These are phyloP conservation scores for Phytophthora pistaciae DNA, from an alignment of 352 stramenopile genomes.

Conservation along the genomic window DNA sequence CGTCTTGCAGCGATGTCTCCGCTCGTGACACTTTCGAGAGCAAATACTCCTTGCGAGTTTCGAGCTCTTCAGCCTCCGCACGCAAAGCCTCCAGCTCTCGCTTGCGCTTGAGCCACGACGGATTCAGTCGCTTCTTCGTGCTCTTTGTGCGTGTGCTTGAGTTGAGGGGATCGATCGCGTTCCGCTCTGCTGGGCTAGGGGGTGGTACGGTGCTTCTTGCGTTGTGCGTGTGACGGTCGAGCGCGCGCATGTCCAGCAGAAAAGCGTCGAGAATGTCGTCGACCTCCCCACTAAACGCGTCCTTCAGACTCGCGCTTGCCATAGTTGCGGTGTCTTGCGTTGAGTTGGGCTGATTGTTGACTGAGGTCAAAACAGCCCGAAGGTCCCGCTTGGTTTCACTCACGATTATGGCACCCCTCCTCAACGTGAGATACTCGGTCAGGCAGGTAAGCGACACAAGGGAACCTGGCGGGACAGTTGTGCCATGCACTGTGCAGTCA, in stretches of 20 bases:
- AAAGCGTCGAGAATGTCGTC: conserved; percentile 10
- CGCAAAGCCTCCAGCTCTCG: conserved; percentile 7
- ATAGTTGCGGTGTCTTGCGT: too few relatives aligned
- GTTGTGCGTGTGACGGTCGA: not conserved
- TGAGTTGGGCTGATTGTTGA: too few relatives aligned
- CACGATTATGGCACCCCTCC: too few relatives aligned
- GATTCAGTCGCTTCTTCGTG: conserved; percentile 5
- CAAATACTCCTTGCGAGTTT: conserved; percentile 3
- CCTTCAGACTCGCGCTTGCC: not conserved
- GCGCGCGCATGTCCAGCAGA: conserved; percentile 3
- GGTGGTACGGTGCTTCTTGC: not conserved
- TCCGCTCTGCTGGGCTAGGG: not conserved
- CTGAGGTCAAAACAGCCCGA: too few relatives aligned
- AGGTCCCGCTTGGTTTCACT: too few relatives aligned
- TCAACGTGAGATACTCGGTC: too few relatives aligned
- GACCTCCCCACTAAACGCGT: not conserved
- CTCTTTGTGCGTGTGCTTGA: not conserved
- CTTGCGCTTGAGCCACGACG: conserved; percentile 16
- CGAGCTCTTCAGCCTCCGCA: conserved; percentile 1
- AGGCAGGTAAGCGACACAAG: too few relatives aligned
- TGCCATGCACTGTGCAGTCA: too few relatives aligned
- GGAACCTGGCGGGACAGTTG: too few relatives aligned
- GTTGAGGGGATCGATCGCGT: not conserved
- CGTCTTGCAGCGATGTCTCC: not conserved
- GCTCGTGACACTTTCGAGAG: not conserved